These are phyloP conservation scores for Kwoniella shivajii DNA, from an alignment of 1,284 basidiomycete genomes.

Conservation along the genomic window DNA sequence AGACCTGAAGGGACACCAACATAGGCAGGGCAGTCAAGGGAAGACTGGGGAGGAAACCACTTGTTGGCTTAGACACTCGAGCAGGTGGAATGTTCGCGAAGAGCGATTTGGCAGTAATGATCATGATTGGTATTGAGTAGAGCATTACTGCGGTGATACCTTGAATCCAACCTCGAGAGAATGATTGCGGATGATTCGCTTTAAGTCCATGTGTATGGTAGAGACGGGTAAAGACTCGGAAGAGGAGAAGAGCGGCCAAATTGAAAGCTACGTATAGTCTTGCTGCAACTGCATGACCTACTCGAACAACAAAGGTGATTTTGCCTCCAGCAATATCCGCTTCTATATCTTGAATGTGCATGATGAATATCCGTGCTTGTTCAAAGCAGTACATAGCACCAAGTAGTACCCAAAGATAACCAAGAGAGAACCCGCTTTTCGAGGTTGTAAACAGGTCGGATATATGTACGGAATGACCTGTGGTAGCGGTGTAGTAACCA, in stretches of 20 bases:
- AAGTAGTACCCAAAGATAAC: conserved; percentile 20
- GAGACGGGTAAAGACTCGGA: conserved; percentile 3
- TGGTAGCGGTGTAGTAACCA: conserved; percentile 29
- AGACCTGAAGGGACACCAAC: conserved; percentile 6
- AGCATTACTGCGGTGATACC: conserved; percentile 1
- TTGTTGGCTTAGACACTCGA: neutral
- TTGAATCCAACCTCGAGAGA: conserved; percentile 4
- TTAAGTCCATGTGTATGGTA: neutral
- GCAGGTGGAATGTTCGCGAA: conserved; percentile 9
- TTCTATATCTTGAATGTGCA: conserved; percentile 35
- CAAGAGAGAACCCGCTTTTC: conserved; percentile 18
- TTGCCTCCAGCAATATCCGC: conserved; percentile 26
- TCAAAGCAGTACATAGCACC: conserved; percentile 27
- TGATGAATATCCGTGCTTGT: conserved; percentile 32
- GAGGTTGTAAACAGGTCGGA: conserved; percentile 12
- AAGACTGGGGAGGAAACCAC: neutral
- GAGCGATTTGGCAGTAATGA: conserved; percentile 12
- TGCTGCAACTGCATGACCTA: conserved; percentile 11
- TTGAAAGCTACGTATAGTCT: conserved; percentile 10
- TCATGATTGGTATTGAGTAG: conserved; percentile 9
- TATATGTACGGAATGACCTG: conserved; percentile 8
- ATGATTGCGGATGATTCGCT: neutral
- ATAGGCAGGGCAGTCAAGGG: conserved; percentile 1
- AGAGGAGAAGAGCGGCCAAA: neutral
- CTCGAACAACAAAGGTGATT: conserved; percentile 21